Percentiles rank a stretch among this genome's conserved stretches.
Conservation (phyloP, 805 yeast genomes). For the Spathaspora gorwiae region DNA sequence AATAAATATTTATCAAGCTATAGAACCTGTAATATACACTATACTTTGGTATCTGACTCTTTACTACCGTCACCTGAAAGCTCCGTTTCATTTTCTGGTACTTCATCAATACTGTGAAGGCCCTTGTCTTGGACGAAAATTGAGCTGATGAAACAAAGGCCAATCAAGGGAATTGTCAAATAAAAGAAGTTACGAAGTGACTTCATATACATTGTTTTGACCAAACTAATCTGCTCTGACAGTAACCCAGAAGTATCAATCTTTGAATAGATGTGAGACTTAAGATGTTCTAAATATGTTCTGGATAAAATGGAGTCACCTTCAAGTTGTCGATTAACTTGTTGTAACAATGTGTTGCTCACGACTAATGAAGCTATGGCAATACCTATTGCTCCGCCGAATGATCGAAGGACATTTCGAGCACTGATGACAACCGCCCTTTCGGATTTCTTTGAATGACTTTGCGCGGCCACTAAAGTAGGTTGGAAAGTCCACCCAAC, state of each 20-base stretch:
- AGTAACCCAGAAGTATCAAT: constrained; percentile 18
- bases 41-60: neutral
- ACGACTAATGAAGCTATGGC: constrained; percentile 42
- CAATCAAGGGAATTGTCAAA: constrained; percentile 32
- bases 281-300: constrained; percentile 18
- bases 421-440: constrained; percentile 57
- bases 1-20: no score
- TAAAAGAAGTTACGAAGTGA: constrained; percentile 31
- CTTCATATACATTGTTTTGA: constrained; percentile 26
- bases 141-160: constrained; percentile 25
- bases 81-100: neutral
- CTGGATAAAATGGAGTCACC: constrained; percentile 6
- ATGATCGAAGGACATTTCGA: constrained; percentile 51
- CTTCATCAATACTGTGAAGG: constrained; percentile 33
- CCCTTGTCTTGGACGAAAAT: constrained; percentile 33
- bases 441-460: constrained; percentile 47
- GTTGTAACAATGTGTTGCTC: constrained; percentile 27
- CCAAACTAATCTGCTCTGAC: constrained; percentile 15
- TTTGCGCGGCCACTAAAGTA: constrained; percentile 37
- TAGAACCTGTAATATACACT: no score
- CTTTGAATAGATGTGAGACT: constrained; percentile 19
- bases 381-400: constrained; percentile 61
- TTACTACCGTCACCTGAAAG: neutral
- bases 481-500: constrained; percentile 37
- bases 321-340: constrained; percentile 10